Conservation (phyloP, 1,284 basidiomycete genomes). For the Tilletia horrida region DNA sequence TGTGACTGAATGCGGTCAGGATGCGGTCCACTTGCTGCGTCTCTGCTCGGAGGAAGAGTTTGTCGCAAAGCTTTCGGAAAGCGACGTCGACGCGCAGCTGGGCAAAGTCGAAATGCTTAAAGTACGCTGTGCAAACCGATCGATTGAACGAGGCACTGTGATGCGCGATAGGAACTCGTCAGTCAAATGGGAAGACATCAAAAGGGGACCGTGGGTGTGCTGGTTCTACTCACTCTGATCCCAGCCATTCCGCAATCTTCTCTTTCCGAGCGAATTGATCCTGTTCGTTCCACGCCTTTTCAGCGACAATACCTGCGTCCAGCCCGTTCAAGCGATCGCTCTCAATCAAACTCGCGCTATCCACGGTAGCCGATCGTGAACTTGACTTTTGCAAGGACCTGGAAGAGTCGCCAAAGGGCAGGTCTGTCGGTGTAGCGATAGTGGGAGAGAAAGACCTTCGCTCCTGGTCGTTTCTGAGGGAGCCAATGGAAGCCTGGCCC, state of each 20-base stretch:
- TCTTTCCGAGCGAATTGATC: slow-evolving; percentile 76
- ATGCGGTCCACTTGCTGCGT: slow-evolving; percentile 98
- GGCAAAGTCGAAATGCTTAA: slow-evolving; percentile 84
- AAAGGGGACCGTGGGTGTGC: background rate
- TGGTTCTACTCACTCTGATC: slow-evolving; percentile 67
- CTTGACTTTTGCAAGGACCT: too few relatives aligned
- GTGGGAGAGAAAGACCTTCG: slow-evolving; percentile 2
- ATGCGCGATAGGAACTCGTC: background rate
- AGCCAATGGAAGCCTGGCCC: too few relatives aligned
- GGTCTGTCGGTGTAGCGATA: background rate
- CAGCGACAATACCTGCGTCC: slow-evolving; percentile 62
- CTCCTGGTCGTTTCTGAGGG: background rate
- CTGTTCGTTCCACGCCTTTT: slow-evolving; percentile 81
- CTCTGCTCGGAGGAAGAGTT: slow-evolving; percentile 88
- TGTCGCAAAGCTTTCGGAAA: slow-evolving; percentile 82
- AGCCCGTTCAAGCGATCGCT: too few relatives aligned
- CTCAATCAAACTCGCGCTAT: too few relatives aligned
- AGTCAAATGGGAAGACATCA: too few relatives aligned
- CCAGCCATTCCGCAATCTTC: slow-evolving; percentile 93
- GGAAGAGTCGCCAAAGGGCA: too few relatives aligned
- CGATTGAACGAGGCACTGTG: slow-evolving; percentile 71
- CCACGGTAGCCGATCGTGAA: too few relatives aligned
- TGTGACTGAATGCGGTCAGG: slow-evolving; percentile 79
- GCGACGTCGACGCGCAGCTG: slow-evolving; percentile 78
- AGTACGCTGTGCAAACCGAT: slow-evolving; percentile 72